These are phyloP conservation scores for Kwoniella shandongensis DNA, from an alignment of 768 basidiomycete genomes.

Conservation along the genomic window DNA sequence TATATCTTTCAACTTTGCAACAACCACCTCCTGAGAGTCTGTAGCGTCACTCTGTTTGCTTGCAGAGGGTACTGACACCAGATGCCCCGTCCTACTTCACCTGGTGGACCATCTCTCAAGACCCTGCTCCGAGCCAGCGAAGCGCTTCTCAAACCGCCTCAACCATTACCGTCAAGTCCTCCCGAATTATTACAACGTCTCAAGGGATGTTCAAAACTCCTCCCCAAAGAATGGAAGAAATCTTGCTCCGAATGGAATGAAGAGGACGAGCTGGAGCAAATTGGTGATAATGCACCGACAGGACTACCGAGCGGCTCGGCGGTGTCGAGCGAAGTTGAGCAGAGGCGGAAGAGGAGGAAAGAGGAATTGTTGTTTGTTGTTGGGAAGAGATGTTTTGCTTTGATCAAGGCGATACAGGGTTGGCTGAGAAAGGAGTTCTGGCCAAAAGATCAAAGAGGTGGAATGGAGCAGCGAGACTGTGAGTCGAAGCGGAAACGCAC, in stretches of 20 bases:
- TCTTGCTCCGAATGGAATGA: slow-evolving; percentile 2
- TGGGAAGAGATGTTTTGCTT: slow-evolving; percentile 28
- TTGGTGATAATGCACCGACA: slow-evolving; percentile 8
- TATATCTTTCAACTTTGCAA: too few species aligned
- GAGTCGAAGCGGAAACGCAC: slow-evolving; percentile 2
- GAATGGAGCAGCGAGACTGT: slow-evolving; percentile 22
- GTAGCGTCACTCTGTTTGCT: too few species aligned
- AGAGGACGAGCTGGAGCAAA: slow-evolving; percentile 12
- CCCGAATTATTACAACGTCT: slow-evolving; percentile 18
- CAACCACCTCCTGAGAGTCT: too few species aligned
- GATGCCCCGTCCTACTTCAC: too few species aligned
- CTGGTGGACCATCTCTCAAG: slow-evolving; percentile 11
- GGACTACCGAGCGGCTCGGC: too few species aligned
- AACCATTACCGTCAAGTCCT: slow-evolving; percentile 22
- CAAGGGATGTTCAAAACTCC: slow-evolving; percentile 8
- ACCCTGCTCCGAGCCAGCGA: slow-evolving; percentile 19
- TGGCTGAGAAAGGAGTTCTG: slow-evolving; percentile 34
- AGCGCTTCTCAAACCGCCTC: slow-evolving; percentile 26
- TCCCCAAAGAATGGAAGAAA: slow-evolving; percentile 26
- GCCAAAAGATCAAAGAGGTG: slow-evolving; percentile 20
- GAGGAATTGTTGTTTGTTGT: slow-evolving; percentile 22
- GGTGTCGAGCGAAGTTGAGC: neutral
- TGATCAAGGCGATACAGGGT: slow-evolving; percentile 21
- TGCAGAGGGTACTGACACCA: too few species aligned
- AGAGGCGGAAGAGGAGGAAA: slow-evolving; percentile 14